Conservation (phyloP, 306 rosid genomes). For the Corylus heterophylla region DNA sequence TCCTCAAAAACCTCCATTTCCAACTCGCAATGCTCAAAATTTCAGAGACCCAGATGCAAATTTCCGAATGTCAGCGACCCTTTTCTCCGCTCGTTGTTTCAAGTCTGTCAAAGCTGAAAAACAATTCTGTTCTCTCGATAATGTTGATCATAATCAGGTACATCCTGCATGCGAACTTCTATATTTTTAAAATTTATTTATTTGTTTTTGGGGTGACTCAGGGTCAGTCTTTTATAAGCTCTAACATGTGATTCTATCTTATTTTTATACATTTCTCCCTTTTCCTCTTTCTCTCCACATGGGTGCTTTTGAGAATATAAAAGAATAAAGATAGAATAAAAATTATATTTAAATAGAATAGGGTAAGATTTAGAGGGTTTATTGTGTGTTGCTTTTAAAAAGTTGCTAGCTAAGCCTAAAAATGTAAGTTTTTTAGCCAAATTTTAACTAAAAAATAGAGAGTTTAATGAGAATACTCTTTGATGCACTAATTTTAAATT, state of each 20-base stretch:
- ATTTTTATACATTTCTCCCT: no score
- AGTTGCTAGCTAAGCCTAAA: no score
- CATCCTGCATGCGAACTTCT: background rate
- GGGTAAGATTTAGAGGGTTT: no score
- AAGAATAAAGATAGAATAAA: no score
- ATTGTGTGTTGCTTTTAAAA: no score
- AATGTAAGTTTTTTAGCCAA: no score
- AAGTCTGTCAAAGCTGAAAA: constrained; percentile 40
- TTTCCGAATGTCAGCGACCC: background rate
- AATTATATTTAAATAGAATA: no score
- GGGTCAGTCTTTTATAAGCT: background rate
- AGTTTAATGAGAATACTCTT: no score
- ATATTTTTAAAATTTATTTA: background rate
- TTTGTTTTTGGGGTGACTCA: background rate
- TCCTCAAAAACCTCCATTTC: constrained; percentile 9
- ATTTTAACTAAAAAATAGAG: no score
- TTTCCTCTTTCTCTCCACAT: no score
- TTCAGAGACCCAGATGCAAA: constrained; percentile 6
- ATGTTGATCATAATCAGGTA: constrained; percentile 51
- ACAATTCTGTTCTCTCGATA: constrained; percentile 24
- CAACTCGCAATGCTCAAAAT: constrained; percentile 11
- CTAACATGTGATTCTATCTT: background rate
- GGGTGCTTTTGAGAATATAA: no score
- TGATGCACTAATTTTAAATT: no score
- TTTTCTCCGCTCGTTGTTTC: constrained; percentile 39